Percentiles rank a stretch among this genome's conserved stretches.
Conservation (phyloP, 371 early-diverging fungal species). For the Rhizopus arrhizus region DNA sequence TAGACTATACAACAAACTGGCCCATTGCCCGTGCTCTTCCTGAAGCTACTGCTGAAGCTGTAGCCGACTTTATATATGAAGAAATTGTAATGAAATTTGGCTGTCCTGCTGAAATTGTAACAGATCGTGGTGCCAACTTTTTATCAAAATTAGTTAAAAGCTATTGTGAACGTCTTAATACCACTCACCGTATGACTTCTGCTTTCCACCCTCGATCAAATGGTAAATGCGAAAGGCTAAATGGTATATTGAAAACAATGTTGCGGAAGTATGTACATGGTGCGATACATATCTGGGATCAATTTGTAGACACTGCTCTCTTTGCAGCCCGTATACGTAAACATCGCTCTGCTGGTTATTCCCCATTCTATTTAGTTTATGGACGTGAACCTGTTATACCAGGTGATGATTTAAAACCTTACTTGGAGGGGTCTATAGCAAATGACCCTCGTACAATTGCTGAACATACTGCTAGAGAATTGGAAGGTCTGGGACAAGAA, state of each 20-base stretch:
- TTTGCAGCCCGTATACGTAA: conserved; percentile 14
- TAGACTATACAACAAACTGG: conserved; percentile 50
- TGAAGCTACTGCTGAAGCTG: conserved; percentile 19
- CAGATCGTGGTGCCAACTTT: conserved; percentile 33
- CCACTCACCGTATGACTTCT: conserved; percentile 10
- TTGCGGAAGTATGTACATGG: no score
- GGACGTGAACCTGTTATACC: conserved; percentile 24
- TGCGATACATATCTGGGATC: no score
- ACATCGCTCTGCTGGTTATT: conserved; percentile 13
- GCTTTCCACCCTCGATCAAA: conserved; percentile 30
- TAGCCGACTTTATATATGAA: conserved; percentile 36
- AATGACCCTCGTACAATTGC: conserved; percentile 8
- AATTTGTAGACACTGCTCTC: not conserved
- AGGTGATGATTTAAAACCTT: conserved; percentile 14
- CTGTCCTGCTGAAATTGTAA: conserved; percentile 26
- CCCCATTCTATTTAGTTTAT: conserved; percentile 25
- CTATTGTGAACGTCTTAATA: not conserved
- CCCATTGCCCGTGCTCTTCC: conserved; percentile 27
- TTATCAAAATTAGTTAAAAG: not conserved
- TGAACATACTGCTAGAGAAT: conserved; percentile 5
- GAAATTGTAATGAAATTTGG: conserved; percentile 40
- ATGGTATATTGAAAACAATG: no score
- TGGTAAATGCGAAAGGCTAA: no score
- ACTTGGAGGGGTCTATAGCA: not conserved
- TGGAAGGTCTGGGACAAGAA: conserved; percentile 9